phyloP scores from a whole-genome alignment of 2,329 filamentous ascomycete species.

The Ophiocordyceps camponoti-rufipedis region DNA sequence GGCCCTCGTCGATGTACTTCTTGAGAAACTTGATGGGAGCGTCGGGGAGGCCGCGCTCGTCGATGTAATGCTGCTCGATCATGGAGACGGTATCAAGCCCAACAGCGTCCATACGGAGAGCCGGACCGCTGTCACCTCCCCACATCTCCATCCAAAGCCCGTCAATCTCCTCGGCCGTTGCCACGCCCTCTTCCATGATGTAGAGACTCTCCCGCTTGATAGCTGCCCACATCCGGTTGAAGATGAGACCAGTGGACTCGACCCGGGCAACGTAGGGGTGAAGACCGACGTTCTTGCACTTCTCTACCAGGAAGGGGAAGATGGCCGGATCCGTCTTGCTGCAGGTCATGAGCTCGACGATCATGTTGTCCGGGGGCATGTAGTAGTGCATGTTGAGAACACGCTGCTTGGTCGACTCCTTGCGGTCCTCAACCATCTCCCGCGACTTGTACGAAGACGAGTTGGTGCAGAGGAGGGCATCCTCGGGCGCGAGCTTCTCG shows the following conservation, averaged over 20 bases:
- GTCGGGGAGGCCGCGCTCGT: constrained; percentile 23
- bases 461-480: constrained; percentile 31
- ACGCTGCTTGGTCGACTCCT: constrained; percentile 14
- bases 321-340: constrained; percentile 22
- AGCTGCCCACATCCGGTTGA: constrained; percentile 36
- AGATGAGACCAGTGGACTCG: constrained; percentile 34
- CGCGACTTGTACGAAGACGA: constrained; percentile 32
- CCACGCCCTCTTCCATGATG: constrained; percentile 30
- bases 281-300: constrained; percentile 17
- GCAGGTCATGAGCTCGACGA: constrained; percentile 35
- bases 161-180: constrained; percentile 29
- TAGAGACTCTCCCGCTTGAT: constrained; percentile 31
- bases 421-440: constrained; percentile 25
- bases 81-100: constrained; percentile 33
- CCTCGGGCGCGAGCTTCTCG: constrained; percentile 19
- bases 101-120: constrained; percentile 24
- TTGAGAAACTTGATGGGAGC: constrained; percentile 26
- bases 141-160: constrained; percentile 24
- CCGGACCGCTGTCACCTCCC: constrained; percentile 4
- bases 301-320: constrained; percentile 24
- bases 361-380: constrained; percentile 26
- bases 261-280: constrained; percentile 21
- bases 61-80: constrained; percentile 33
- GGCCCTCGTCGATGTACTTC: constrained; percentile 25
- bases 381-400: constrained; percentile 32